Conservation (phyloP, 2,329 filamentous ascomycete genomes). For the Beauveria asiatica region DNA sequence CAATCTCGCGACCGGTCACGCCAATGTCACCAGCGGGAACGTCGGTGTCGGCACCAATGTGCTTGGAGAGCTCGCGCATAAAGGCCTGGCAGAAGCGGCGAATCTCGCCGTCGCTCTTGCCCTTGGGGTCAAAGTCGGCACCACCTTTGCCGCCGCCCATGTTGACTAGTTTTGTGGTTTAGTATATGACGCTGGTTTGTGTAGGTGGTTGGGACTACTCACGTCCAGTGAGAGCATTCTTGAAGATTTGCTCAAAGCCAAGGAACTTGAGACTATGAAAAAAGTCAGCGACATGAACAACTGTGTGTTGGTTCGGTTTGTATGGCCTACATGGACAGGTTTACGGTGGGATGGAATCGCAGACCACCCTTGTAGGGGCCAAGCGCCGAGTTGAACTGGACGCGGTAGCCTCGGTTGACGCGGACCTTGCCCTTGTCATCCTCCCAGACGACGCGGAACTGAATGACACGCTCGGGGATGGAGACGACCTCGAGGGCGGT, state of each 20-base stretch:
- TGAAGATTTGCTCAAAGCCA: conserved; percentile 99
- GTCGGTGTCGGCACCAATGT: conserved; percentile 94
- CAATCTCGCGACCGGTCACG: conserved; percentile 84
- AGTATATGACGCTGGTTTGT: conserved; percentile 13
- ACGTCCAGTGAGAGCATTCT: conserved; percentile 89
- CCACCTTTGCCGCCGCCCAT: conserved; percentile 98
- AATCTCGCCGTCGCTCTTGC: conserved; percentile 95
- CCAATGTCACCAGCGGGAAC: conserved; percentile 97
- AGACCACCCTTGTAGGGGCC: conserved; percentile 98
- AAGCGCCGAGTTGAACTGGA: conserved; percentile 97
- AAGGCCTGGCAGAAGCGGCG: conserved; percentile 93
- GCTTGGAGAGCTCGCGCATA: conserved; percentile 91
- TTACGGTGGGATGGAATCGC: conserved; percentile 86
- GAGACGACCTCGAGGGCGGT: conserved; percentile 81
- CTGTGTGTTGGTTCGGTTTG: neutral
- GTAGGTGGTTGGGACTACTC: conserved; percentile 45
- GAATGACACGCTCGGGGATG: conserved; percentile 89
- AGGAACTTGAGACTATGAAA: conserved; percentile 73
- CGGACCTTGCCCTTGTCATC: conserved; percentile 83
- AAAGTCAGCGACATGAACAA: conserved; percentile 25
- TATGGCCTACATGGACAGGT: conserved; percentile 50
- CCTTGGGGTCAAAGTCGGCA: conserved; percentile 97
- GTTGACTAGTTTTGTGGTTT: conserved; percentile 26
- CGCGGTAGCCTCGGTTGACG: conserved; percentile 91
- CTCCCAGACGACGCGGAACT: conserved; percentile 97